Evolutionary conservation across 73 alveolate genomes (phyloP), one percentile per base, ranked within the genome.

Genomic region (Paramecium sexaurelia): DNA sequence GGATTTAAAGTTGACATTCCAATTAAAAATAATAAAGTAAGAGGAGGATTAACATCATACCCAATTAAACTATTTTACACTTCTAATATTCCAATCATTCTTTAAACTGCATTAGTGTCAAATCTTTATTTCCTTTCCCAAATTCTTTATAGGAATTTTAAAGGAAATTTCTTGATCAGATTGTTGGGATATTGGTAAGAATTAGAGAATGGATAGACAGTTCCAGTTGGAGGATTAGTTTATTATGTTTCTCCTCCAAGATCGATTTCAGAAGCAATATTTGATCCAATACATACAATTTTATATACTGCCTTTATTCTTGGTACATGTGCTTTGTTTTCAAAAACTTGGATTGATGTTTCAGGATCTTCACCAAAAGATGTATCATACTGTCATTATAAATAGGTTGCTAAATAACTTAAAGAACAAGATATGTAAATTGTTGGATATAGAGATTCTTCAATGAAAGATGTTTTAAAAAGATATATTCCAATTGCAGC

Each of bases 401-500:
- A 15, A 22, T 24, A 78, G 90, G 90, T 88, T 69, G 99, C 99
- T 87, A 98, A 96, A 93, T 98, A 99, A 95, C 97, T 99, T 84
- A 97, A 98, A 92, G 99, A 99, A 86, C 97, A 99, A 94, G 99
- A 98, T 92, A 97, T 98, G 98, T 92, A 96, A 91, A 94, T 99
- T 85, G 96, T 93, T 87, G 99, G 99, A 61, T 84, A 85, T 94
- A 96, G 99, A 94, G 98, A 98, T 75, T 92, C 78, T 40, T 87
- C 95, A 55, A 97, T 98, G 97, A 96, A 94, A 87, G 94, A 94
- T 89, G 95, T 84, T 55, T 94, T 98, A 85, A 96, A 98, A 85
- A 97, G 99, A 96, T 98, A 97, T 92, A 99, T 99, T 91, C 99
- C 99, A 29, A 97, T 97, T 92, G 99, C 99, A 11, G 99, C 99